A percentile compares a stretch with the other conserved stretches of the same genome.
Evolutionary conservation across 371 early-diverging fungal genomes (phyloP).

Genomic region (Syncephalastrum sp.): DNA sequence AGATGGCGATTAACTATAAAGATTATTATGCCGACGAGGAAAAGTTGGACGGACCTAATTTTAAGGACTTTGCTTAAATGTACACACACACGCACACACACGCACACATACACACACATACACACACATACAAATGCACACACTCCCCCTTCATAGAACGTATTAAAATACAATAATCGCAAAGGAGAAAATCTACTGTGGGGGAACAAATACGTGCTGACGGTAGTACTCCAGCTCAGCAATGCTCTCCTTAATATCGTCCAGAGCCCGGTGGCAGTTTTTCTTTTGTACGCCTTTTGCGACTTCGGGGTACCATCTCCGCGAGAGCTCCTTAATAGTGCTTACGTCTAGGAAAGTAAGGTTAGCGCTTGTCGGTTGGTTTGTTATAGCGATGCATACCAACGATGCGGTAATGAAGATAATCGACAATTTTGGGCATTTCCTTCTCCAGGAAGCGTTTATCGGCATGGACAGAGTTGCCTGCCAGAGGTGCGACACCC

Average conservation of each 20-base stretch:
- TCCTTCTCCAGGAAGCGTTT: slow-evolving; percentile 78
- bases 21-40: no score
- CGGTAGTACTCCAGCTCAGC: slow-evolving; percentile 81
- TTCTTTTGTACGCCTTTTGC: slow-evolving; percentile 58
- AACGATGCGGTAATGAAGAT: slow-evolving; percentile 86
- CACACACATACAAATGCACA: no score
- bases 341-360: slow-evolving; percentile 70
- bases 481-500: slow-evolving; percentile 77
- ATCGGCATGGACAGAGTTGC: slow-evolving; percentile 94
- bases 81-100: no score
- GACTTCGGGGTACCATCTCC: slow-evolving; percentile 71
- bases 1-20: no score
- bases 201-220: slow-evolving; percentile 46
- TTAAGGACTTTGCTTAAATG: no score
- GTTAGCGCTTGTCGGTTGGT: neutral
- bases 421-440: slow-evolving; percentile 78
- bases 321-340: slow-evolving; percentile 84
- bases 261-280: slow-evolving; percentile 74
- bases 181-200: neutral
- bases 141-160: slow-evolving; percentile 17
- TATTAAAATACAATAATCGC: slow-evolving; percentile 17
- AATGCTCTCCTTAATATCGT: slow-evolving; percentile 91
- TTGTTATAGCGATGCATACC: slow-evolving; percentile 27
- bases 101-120: no score
- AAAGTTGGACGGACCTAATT: no score